Evolutionary conservation across 192 early-diverging fungal species (phyloP).

Genomic region (Rhizophagus clarus): DNA sequence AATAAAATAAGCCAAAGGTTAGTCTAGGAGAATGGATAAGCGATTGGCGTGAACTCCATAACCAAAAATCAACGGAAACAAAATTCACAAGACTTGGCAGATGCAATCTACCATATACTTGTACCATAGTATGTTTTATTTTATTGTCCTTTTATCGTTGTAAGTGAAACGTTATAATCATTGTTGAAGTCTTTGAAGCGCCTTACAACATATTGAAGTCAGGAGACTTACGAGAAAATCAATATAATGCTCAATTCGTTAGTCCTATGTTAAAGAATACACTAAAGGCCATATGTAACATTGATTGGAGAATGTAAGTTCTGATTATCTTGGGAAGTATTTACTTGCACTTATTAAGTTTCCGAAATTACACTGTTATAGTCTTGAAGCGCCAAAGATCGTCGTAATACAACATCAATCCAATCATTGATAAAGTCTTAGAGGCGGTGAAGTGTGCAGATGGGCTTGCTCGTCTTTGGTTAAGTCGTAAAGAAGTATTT

Average conservation of each 20-base stretch:
- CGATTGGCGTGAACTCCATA: too few relatives aligned
- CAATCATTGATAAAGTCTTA: conserved; percentile 33
- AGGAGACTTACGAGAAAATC: conserved; percentile 9
- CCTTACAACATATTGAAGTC: conserved; percentile 17
- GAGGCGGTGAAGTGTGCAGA: conserved; percentile 29
- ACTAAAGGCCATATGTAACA: neutral
- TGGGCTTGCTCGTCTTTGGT: conserved; percentile 32
- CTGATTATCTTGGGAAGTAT: conserved; percentile 28
- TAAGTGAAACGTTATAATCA: too few relatives aligned
- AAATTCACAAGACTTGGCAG: too few relatives aligned
- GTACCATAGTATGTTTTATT: too few relatives aligned
- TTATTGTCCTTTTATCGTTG: too few relatives aligned
- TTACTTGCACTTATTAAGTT: conserved; percentile 13
- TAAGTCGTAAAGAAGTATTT: conserved; percentile 27
- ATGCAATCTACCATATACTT: too few relatives aligned
- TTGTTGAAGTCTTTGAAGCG: conserved; percentile 16
- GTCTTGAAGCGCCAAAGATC: conserved; percentile 31
- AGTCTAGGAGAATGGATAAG: too few relatives aligned
- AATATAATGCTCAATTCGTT: conserved; percentile 11
- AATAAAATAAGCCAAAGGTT: too few relatives aligned
- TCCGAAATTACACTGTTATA: conserved; percentile 31
- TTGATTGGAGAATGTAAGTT: conserved; percentile 32
- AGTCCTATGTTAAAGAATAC: conserved; percentile 14
- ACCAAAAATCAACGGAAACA: too few relatives aligned
- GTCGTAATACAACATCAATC: conserved; percentile 27